phyloP scores from a whole-genome alignment of 192 early-diverging fungal genomes.

The Entophlyctis helioformis region DNA sequence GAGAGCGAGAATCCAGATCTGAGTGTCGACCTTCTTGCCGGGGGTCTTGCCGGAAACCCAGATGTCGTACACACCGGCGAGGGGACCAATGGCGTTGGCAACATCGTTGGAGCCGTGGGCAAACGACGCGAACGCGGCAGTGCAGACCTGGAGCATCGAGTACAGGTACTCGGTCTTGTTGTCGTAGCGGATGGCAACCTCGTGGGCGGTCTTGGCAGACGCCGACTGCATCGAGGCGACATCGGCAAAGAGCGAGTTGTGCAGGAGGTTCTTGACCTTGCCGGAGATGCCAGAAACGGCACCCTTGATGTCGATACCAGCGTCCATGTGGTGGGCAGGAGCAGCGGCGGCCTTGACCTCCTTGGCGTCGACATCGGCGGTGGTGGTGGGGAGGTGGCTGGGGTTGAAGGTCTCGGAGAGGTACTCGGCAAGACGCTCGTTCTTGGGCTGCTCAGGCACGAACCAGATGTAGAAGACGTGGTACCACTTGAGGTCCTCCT shows the following conservation, averaged over 20 bases:
- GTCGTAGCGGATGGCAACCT: too few species aligned
- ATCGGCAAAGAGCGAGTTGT: constrained; percentile 12
- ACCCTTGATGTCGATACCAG: constrained; percentile 45
- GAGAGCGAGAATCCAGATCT: constrained; percentile 64
- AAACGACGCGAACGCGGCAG: too few species aligned
- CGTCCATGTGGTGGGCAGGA: constrained; percentile 18
- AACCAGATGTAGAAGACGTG: too few species aligned
- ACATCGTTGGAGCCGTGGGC: too few species aligned
- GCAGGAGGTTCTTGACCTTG: constrained; percentile 10
- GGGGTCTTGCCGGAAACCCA: too few species aligned
- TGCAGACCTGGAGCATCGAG: too few species aligned
- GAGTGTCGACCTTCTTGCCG: constrained; percentile 43
- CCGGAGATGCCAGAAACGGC: constrained; percentile 38
- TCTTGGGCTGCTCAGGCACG: too few species aligned
- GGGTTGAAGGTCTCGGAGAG: constrained; percentile 54
- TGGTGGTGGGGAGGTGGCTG: constrained; percentile 57
- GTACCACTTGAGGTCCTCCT: too few species aligned
- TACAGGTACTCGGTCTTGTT: too few species aligned
- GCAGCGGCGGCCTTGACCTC: constrained; percentile 7
- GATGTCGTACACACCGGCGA: too few species aligned
- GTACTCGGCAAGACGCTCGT: constrained; percentile 60
- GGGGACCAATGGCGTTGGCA: too few species aligned
- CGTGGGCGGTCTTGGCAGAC: constrained; percentile 17
- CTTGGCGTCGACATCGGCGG: constrained; percentile 41
- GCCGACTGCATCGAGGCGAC: constrained; percentile 14